Percentiles rank a stretch among this genome's conserved stretches.
Evolutionary conservation across 1,284 basidiomycete species (phyloP).

Genomic region (Puccinia hordei): DNA sequence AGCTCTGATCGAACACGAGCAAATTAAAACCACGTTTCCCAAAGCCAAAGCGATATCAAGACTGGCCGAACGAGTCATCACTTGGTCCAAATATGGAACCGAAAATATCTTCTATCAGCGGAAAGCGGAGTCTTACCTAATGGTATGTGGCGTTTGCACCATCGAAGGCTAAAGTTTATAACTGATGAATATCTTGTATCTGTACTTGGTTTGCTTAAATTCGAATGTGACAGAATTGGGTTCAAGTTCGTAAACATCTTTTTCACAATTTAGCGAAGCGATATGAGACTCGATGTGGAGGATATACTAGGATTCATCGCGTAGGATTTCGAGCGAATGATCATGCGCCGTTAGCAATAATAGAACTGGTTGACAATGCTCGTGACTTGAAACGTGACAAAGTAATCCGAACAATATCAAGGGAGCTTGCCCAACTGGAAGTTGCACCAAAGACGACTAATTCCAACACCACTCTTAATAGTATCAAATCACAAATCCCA

Average conservation of each 20-base stretch:
- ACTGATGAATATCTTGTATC: constrained; percentile 61
- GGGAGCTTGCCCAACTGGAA: constrained; percentile 40
- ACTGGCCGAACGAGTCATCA: constrained; percentile 82
- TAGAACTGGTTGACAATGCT: constrained; percentile 92
- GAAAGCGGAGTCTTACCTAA: constrained; percentile 10
- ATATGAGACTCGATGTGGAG: constrained; percentile 81
- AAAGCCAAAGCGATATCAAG: constrained; percentile 91
- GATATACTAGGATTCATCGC: constrained; percentile 92
- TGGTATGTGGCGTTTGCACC: background rate
- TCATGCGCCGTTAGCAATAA: constrained; percentile 86
- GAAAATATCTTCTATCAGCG: constrained; percentile 37
- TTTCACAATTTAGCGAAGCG: constrained; percentile 78
- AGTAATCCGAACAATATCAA: constrained; percentile 41
- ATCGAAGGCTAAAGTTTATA: constrained; percentile 41
- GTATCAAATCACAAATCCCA: constrained; percentile 24
- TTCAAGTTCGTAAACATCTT: constrained; percentile 69
- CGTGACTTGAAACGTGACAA: constrained; percentile 69
- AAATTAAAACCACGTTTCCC: constrained; percentile 92
- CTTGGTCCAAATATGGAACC: constrained; percentile 11
- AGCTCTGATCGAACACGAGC: constrained; percentile 90
- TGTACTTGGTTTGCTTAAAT: background rate
- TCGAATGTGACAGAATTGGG: constrained; percentile 54
- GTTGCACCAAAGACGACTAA: constrained; percentile 5
- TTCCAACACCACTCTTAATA: background rate
- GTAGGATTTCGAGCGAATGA: constrained; percentile 86